Base-by-base conservation (phyloP, 331 rosid species). In the Rhamnella rubrinervis region DNA sequence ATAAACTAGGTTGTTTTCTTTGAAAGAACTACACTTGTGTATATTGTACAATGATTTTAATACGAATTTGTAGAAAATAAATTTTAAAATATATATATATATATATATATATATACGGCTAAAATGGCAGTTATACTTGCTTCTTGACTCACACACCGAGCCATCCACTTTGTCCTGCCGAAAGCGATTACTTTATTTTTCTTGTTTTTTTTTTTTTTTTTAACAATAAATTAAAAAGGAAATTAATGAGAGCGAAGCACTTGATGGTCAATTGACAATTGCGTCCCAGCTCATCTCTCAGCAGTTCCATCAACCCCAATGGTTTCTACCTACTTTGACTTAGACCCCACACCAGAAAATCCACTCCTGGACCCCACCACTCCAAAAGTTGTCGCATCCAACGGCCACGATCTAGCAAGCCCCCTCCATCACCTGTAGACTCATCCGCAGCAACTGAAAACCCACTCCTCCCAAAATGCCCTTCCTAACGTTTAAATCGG, bases 381-480 rank as follows among this genome's bases (percentile, higher is more conserved):
- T 1, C 37, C 19, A 18, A 28, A 35, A 57, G 74, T 71, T 67
- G 7, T 62, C 65, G 15, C 74, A 79, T 80, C 82, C 51, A 50
- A 76, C 85, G 87, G 49, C 65, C 73, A 21, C 41, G 41, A 75
- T 63, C 62, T 20, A 46, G 44, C 6, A 1, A 11, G 7, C 40
- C n/a, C 63, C n/a, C 63, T 4, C 12, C 19, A 19, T 21, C 12
- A 19, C 26, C 39, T 11, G 38, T 66, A 63, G 51, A 38, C 19
- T 40, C 59, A 11, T 14, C 55, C 35, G 53, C 47, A 63, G 28
- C 61, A 52, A 68, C 71, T 35, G 15, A 55, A 55, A 16, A 37
- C 31, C 7, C 12, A 4, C 28, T 21, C n/a, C 1, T 2, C 86
- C 91, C 46, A 77, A 71, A 79, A 25, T 63, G 61, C 92, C 89